These are phyloP conservation scores for Russula olivacea DNA, from an alignment of 768 basidiomycete genomes.

Conservation along the genomic window DNA sequence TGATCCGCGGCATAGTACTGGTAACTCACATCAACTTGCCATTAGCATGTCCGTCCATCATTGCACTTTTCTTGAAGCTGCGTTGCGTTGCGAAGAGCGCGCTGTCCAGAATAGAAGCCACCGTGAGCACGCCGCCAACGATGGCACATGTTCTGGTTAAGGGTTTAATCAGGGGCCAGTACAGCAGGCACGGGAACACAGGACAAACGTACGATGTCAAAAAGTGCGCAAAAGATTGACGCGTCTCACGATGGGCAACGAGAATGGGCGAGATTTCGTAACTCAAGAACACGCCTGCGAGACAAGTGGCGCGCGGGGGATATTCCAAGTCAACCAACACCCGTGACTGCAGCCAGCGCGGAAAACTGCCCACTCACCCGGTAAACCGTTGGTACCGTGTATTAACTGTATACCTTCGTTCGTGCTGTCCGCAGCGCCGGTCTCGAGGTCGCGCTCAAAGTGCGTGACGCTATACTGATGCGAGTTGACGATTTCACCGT, in stretches of 20 bases:
- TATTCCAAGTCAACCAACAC: neutral
- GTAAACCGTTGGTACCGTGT: conserved; percentile 69
- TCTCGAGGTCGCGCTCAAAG: conserved; percentile 85
- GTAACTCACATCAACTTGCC: conserved; percentile 26
- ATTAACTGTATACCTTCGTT: conserved; percentile 62
- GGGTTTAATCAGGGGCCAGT: neutral
- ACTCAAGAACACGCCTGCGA: conserved; percentile 76
- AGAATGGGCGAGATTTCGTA: conserved; percentile 97
- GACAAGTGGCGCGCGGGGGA: neutral
- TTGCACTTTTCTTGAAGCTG: conserved; percentile 57
- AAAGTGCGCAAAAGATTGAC: conserved; percentile 97
- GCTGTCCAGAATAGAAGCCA: conserved; percentile 84
- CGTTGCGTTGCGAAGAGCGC: conserved; percentile 78
- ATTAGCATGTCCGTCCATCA: conserved; percentile 16
- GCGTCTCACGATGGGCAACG: conserved; percentile 82
- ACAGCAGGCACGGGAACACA: neutral
- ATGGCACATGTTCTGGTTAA: conserved; percentile 84
- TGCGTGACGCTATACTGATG: conserved; percentile 96
- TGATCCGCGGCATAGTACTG: neutral
- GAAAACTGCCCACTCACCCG: conserved; percentile 36
- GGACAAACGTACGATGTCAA: conserved; percentile 75
- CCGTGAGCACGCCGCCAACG: conserved; percentile 93
- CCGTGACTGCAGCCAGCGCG: neutral
- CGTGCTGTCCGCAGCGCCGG: conserved; percentile 54
- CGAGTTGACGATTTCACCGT: conserved; percentile 70